Percentiles rank a stretch among this genome's conserved stretches.
phyloP scores from a whole-genome alignment of 345 rosid species.

The Populus alba region DNA sequence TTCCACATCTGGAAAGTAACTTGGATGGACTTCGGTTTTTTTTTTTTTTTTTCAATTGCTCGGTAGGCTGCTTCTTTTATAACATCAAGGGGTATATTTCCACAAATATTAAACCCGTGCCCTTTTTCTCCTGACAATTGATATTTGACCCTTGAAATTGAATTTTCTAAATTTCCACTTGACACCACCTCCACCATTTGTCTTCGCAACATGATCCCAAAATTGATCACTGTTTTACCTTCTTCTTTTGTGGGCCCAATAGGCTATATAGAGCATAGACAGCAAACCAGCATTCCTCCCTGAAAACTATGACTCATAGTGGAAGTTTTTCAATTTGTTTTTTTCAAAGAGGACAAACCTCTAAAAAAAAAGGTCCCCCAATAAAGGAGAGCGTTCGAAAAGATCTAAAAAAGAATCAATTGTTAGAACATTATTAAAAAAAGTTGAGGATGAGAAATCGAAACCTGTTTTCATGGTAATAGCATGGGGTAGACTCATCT shows the following conservation, averaged over 20 bases:
- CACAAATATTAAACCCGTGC: background rate
- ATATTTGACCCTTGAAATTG: conserved; percentile 1
- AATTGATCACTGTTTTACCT: background rate
- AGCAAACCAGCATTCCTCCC: background rate
- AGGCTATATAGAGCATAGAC: background rate
- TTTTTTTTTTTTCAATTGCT: background rate
- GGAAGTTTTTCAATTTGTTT: too few species aligned
- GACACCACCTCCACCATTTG: background rate
- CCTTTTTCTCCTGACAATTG: background rate
- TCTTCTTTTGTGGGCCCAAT: background rate
- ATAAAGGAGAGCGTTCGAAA: too few species aligned
- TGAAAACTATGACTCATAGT: too few species aligned
- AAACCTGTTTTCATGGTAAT: too few species aligned
- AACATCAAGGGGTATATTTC: background rate
- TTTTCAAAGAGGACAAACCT: too few species aligned
- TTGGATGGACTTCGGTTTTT: background rate
- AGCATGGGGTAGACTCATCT: too few species aligned
- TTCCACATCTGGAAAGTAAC: background rate
- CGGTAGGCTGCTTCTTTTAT: background rate
- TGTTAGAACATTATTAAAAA: too few species aligned
- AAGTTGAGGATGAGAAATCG: too few species aligned
- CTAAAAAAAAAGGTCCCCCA: too few species aligned
- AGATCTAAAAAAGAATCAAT: too few species aligned
- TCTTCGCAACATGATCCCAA: background rate
- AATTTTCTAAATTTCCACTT: background rate